These are phyloP conservation scores for Vaccinium macrocarpon DNA, from an alignment of 148 eudicot genomes.

Conservation along the genomic window DNA sequence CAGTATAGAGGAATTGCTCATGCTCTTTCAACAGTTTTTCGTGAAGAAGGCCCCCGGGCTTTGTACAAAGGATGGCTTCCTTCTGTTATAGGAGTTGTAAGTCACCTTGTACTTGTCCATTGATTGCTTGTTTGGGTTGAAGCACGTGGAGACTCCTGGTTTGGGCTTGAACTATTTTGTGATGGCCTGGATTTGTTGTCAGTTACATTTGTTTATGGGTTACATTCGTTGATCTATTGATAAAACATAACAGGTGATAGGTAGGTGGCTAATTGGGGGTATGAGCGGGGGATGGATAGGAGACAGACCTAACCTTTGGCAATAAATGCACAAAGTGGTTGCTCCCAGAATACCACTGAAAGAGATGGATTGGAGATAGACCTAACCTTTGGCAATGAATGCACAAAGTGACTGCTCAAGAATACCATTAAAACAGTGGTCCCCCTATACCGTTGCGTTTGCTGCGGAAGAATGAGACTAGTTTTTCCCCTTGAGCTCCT, in stretches of 20 bases:
- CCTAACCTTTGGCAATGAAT: too few species aligned
- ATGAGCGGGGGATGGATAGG: too few species aligned
- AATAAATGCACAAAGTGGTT: too few species aligned
- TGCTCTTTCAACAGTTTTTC: slow-evolving; percentile 69
- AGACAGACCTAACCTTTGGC: too few species aligned
- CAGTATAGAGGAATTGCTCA: slow-evolving; percentile 83
- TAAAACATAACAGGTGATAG: not conserved
- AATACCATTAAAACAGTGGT: too few species aligned
- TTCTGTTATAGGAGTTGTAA: slow-evolving; percentile 97
- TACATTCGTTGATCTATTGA: not conserved
- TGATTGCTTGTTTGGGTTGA: slow-evolving; percentile 11
- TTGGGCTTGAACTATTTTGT: not conserved
- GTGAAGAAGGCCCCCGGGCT: slow-evolving; percentile 84
- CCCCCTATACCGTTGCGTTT: too few species aligned
- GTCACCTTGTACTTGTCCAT: slow-evolving; percentile 18
- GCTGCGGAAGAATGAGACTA: too few species aligned
- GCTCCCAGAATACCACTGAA: too few species aligned
- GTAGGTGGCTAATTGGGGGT: not conserved
- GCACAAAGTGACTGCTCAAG: too few species aligned
- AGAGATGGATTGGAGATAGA: too few species aligned
- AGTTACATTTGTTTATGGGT: not conserved
- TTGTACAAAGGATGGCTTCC: slow-evolving; percentile 95
- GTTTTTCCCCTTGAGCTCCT: not conserved
- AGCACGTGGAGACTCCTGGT: not conserved
- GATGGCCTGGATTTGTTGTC: not conserved